These are phyloP conservation scores for Leptographium flavum DNA, from an alignment of 2,329 filamentous ascomycete species.

Conservation along the genomic window DNA sequence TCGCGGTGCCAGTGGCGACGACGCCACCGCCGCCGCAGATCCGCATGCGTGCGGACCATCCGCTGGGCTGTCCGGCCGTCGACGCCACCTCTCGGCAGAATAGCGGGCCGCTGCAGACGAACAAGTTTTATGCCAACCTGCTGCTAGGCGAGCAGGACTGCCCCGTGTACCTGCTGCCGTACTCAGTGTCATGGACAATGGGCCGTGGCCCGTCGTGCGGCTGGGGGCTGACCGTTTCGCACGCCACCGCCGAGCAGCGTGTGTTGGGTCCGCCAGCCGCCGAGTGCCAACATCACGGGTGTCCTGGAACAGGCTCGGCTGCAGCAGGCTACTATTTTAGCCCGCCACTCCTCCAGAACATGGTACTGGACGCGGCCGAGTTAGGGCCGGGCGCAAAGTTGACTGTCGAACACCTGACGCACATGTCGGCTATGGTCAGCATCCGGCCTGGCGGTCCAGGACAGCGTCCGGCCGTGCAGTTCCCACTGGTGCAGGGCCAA, in stretches of 20 bases:
- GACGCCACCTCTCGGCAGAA: constrained; percentile 12
- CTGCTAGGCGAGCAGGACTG: constrained; percentile 59
- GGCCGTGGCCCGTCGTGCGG: constrained; percentile 48
- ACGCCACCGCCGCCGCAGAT: constrained; percentile 35
- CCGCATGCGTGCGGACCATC: constrained; percentile 36
- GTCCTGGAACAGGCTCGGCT: constrained; percentile 27
- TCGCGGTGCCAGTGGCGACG: constrained; percentile 38
- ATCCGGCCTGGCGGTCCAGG: constrained; percentile 33
- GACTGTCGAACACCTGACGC: constrained; percentile 38
- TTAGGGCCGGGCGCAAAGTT: constrained; percentile 46
- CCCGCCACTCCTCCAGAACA: constrained; percentile 66
- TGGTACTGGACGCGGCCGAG: constrained; percentile 68
- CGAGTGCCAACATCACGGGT: constrained; percentile 8
- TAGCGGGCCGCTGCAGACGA: constrained; percentile 47
- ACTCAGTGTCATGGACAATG: constrained; percentile 53
- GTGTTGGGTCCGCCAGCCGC: constrained; percentile 45
- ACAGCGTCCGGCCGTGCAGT: constrained; percentile 45
- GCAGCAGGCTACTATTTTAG: constrained; percentile 64
- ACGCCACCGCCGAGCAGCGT: constrained; percentile 53
- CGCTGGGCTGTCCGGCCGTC: constrained; percentile 39
- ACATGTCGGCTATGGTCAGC: constrained; percentile 51
- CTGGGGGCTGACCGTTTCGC: constrained; percentile 67
- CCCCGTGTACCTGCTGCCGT: constrained; percentile 63
- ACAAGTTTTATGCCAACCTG: constrained; percentile 73
- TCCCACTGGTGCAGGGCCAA: constrained; percentile 83